Base-by-base conservation (phyloP, 345 rosid genomes). In the Salix suchowensis region DNA sequence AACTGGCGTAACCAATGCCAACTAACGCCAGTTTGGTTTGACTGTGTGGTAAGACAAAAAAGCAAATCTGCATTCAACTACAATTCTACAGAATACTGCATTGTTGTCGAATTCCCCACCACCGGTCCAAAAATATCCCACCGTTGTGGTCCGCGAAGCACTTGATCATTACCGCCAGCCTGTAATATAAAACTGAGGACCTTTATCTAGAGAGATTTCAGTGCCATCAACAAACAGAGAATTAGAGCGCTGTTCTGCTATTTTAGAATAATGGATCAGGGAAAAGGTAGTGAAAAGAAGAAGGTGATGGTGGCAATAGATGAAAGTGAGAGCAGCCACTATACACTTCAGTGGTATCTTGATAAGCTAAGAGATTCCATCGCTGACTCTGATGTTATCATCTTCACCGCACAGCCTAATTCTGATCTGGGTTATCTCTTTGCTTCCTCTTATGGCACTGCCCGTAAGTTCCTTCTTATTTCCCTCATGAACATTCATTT, bases 251-350 rank as follows among this genome's bases (percentile, higher is more conserved):
- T 58, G 28, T 58, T 3, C 12, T 58, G 62, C 4, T 9, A n/a
- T 58, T 1, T 3, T n/a, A 9, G 70, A 71, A 6, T 18, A 58
- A 77, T 77, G 84, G 87, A 77, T 39, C 68, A 75, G 68, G 84
- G 77, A 67, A 71, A 26, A 58, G 8, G 15, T 30, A 68, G 14
- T 50, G 71, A 70, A 82, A 87, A 82, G 87, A 89, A 84, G 92
- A 86, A 86, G 76, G 89, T 90, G 67, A 88, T 92, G 97, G 88
- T 94, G 44, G 93, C 96, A 23, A 85, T 92, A 2, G 98, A 92
- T 64, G 94, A 91, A 7, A 94, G 92, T 79, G 96, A 94, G 36
- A 89, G 84, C 79, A 92, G 97, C 76, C 81, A 81, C 79, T 55
- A 74, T 42, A 96, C 98, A 58, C 88, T 94, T 2, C 58, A 64